phyloP scores from a whole-genome alignment of 257 asterid genomes.

The Jacaranda mimosifolia region DNA sequence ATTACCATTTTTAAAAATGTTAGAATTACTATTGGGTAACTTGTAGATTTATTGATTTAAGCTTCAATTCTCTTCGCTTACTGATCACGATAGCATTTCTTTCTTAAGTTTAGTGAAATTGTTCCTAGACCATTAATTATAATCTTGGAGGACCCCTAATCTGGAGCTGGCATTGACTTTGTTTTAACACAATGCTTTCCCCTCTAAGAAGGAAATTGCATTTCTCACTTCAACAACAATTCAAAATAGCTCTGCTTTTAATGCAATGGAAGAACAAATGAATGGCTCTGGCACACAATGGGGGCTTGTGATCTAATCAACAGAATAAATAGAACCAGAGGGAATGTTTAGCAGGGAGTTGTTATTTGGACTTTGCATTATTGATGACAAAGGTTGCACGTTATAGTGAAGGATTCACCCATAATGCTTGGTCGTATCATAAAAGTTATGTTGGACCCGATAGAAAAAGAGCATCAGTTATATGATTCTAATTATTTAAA shows the following conservation, averaged over 20 bases:
- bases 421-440: constrained; percentile 54
- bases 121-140: constrained; percentile 86
- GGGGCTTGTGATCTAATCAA: constrained; percentile 24
- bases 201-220: constrained; percentile 63
- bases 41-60: not conserved
- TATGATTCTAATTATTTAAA: constrained; percentile 78
- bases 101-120: constrained; percentile 77
- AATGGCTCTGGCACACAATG: constrained; percentile 43
- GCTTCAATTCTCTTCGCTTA: constrained; percentile 12
- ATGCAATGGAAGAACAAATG: constrained; percentile 44
- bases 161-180: constrained; percentile 70
- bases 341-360: constrained; percentile 62
- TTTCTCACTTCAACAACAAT: constrained; percentile 45
- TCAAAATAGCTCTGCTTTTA: constrained; percentile 44
- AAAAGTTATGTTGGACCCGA: constrained; percentile 51
- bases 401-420: constrained; percentile 65
- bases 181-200: constrained; percentile 67
- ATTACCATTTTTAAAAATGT: too few species aligned
- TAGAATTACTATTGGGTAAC: not conserved
- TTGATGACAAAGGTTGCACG: constrained; percentile 39
- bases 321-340: constrained; percentile 43
- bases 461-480: constrained; percentile 45
- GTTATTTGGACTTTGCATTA: constrained; percentile 68
- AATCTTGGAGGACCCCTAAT: constrained; percentile 72
- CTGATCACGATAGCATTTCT: constrained; percentile 30